Conservation (phyloP, 2,329 filamentous ascomycete species). For the Fusarium piperis region DNA sequence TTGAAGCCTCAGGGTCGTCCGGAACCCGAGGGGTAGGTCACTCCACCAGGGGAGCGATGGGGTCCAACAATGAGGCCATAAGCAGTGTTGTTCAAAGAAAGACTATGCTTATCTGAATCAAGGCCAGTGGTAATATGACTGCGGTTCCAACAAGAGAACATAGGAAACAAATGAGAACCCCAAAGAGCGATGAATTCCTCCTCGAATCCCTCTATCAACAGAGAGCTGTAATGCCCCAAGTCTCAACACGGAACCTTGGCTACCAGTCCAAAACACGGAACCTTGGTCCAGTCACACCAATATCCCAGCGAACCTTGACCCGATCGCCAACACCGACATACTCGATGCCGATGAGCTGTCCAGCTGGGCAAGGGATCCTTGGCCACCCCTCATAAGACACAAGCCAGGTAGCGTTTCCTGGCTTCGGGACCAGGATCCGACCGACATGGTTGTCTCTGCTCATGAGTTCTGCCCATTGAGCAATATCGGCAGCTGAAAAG, state of each 20-base stretch:
- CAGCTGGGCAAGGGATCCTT: conserved; percentile 12
- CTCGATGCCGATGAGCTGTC: conserved; percentile 8
- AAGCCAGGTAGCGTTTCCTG: background rate
- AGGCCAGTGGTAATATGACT: background rate
- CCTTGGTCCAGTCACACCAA: conserved; percentile 12
- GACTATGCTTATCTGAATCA: background rate
- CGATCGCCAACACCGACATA: conserved; percentile 5
- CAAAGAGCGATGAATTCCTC: background rate
- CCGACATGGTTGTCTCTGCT: conserved; percentile 10
- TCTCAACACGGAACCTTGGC: background rate
- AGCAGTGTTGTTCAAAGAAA: background rate
- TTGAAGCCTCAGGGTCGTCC: background rate
- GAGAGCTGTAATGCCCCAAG: background rate
- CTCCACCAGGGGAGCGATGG: too few species aligned
- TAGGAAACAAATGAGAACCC: background rate
- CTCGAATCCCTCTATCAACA: background rate
- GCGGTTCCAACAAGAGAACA: background rate
- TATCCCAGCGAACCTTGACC: conserved; percentile 18
- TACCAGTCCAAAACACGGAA: conserved; percentile 2
- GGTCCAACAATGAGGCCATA: background rate
- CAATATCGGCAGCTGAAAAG: background rate
- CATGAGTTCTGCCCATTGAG: background rate
- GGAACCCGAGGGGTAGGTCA: background rate
- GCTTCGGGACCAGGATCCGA: background rate
- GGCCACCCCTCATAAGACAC: background rate